Conservation (phyloP, 805 yeast genomes). For the Candida glaebosa region DNA sequence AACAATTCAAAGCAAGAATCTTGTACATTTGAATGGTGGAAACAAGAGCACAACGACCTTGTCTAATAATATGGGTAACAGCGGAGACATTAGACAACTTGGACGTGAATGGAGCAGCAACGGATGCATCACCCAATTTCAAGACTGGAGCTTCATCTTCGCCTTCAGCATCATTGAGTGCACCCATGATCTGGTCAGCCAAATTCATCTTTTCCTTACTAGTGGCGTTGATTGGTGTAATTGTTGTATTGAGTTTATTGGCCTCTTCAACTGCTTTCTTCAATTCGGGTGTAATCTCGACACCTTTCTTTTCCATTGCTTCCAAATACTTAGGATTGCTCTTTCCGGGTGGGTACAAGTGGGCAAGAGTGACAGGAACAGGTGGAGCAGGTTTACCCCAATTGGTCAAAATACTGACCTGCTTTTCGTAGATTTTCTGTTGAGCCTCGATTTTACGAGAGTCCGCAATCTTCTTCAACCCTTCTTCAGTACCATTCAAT, state of each 20-base stretch:
- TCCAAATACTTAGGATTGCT: conserved; percentile 81
- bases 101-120: conserved; percentile 98
- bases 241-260: conserved; percentile 27
- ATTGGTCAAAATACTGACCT: conserved; percentile 67
- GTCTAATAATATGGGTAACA: conserved; percentile 90
- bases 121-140: conserved; percentile 97
- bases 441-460: conserved; percentile 63
- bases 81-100: conserved; percentile 89
- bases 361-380: conserved; percentile 85
- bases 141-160: conserved; percentile 90
- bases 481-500: conserved; percentile 93
- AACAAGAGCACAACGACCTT: conserved; percentile 96
- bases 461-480: conserved; percentile 85
- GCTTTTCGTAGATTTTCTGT: conserved; percentile 75
- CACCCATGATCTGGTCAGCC: conserved; percentile 64
- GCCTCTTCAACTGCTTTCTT: conserved; percentile 56
- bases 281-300: conserved; percentile 72
- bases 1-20: conserved; percentile 92
- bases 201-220: conserved; percentile 22
- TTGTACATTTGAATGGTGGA: conserved; percentile 99
- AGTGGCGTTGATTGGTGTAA: conserved; percentile 25
- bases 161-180: conserved; percentile 49
- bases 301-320: conserved; percentile 83
- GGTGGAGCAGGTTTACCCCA: conserved; percentile 87
- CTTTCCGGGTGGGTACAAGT: conserved; percentile 94